Evolutionary conservation across 306 rosid genomes (phyloP).

Genomic region (Coriaria nepalensis): DNA sequence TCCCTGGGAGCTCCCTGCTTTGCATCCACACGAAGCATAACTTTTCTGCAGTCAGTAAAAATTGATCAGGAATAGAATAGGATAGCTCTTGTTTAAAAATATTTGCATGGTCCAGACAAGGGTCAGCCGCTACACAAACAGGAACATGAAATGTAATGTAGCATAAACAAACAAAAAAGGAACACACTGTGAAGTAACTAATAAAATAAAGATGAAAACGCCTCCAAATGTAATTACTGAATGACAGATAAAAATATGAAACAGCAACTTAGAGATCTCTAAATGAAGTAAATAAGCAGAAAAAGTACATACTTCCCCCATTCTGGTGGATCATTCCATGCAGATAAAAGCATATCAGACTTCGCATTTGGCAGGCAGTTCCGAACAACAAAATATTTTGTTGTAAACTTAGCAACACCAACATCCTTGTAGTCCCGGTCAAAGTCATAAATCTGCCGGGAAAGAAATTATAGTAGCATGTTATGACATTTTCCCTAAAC

Average conservation of each 20-base stretch:
- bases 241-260: too few relatives aligned
- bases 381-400: conserved; percentile 85
- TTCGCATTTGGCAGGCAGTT: conserved; percentile 79
- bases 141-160: too few relatives aligned
- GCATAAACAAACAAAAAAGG: too few relatives aligned
- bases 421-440: conserved; percentile 99
- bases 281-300: too few relatives aligned
- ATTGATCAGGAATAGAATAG: conserved; percentile 1
- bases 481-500: too few relatives aligned
- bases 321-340: conserved; percentile 90
- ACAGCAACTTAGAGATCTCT: too few relatives aligned
- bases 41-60: conserved; percentile 46
- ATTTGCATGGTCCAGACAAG: not conserved
- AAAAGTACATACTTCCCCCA: conserved; percentile 77
- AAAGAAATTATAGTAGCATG: too few relatives aligned
- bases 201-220: too few relatives aligned
- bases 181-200: too few relatives aligned
- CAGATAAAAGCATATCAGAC: conserved; percentile 94
- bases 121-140: conserved; percentile 5
- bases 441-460: conserved; percentile 66
- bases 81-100: conserved; percentile 6
- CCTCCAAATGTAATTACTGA: too few relatives aligned
- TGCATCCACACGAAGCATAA: conserved; percentile 96
- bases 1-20: conserved; percentile 90
- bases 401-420: conserved; percentile 83